These are phyloP conservation scores for Mycena leptocephala DNA, from an alignment of 768 basidiomycete genomes.

Conservation along the genomic window DNA sequence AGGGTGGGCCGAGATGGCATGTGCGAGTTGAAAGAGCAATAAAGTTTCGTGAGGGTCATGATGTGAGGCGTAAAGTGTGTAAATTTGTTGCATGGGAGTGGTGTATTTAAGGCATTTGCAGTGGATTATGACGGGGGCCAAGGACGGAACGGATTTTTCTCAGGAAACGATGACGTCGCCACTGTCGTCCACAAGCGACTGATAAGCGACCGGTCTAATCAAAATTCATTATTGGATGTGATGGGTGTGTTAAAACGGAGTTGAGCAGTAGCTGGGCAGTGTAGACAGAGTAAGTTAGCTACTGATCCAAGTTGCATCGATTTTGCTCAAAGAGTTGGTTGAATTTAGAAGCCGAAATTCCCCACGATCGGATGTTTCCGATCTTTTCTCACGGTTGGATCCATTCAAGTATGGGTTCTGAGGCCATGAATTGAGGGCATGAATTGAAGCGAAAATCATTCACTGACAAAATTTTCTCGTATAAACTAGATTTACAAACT, in stretches of 20 bases:
- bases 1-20: constrained; percentile 13
- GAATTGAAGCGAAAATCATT: too few species aligned
- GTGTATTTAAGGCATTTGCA: constrained; percentile 13
- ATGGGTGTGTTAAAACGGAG: not conserved
- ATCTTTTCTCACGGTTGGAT: too few species aligned
- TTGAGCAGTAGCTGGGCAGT: too few species aligned
- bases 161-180: constrained; percentile 5
- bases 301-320: too few species aligned
- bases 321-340: too few species aligned
- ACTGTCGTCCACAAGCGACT: not conserved
- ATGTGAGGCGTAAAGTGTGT: constrained; percentile 10
- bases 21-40: constrained; percentile 11
- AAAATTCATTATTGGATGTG: not conserved
- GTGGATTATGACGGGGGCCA: constrained; percentile 2
- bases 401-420: too few species aligned
- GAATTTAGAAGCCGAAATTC: too few species aligned
- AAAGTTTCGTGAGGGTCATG: constrained; percentile 29
- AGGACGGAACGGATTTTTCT: constrained; percentile 16
- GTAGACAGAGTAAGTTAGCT: too few species aligned
- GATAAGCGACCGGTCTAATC: not conserved
- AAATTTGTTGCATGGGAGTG: not conserved
- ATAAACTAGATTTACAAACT: too few species aligned
- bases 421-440: too few species aligned
- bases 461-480: too few species aligned
- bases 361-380: too few species aligned